These are phyloP conservation scores for Cucumis hystrix DNA, from an alignment of 306 rosid species.

Conservation along the genomic window DNA sequence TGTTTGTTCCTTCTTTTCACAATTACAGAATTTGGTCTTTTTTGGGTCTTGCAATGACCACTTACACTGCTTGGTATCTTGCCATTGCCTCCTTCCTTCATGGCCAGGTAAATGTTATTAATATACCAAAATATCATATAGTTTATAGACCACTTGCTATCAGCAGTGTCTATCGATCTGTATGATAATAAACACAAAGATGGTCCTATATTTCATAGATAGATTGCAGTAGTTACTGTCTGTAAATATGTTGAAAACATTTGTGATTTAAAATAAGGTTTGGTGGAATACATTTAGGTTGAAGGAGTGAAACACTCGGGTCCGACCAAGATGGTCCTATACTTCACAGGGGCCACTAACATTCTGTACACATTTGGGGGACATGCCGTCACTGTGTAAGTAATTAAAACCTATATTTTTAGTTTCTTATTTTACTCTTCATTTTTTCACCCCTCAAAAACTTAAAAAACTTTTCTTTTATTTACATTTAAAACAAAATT, in stretches of 20 bases:
- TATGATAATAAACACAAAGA: too few relatives aligned
- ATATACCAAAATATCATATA: too few relatives aligned
- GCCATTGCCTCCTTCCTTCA: conserved; percentile 72
- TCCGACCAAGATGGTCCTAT: conserved; percentile 76
- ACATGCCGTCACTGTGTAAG: conserved; percentile 99
- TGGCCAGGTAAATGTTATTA: conserved; percentile 41
- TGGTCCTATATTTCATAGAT: too few relatives aligned
- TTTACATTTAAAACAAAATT: too few relatives aligned
- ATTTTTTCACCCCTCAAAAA: too few relatives aligned
- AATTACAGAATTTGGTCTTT: conserved; percentile 96
- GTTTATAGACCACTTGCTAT: too few relatives aligned
- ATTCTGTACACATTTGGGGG: conserved; percentile 99
- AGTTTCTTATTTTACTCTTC: neutral
- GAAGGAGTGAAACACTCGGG: conserved; percentile 95
- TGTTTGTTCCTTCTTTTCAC: conserved; percentile 90
- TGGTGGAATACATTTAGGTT: conserved; percentile 14
- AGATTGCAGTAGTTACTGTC: too few relatives aligned
- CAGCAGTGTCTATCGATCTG: too few relatives aligned
- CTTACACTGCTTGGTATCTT: conserved; percentile 98
- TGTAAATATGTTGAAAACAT: too few relatives aligned
- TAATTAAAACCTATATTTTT: neutral
- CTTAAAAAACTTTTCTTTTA: too few relatives aligned
- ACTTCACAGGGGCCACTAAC: conserved; percentile 99
- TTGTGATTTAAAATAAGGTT: too few relatives aligned
- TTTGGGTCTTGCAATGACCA: conserved; percentile 90